Evolutionary conservation across 306 rosid genomes (phyloP), one percentile per base, ranked within the genome.

Genomic region (Quercus parvula): DNA sequence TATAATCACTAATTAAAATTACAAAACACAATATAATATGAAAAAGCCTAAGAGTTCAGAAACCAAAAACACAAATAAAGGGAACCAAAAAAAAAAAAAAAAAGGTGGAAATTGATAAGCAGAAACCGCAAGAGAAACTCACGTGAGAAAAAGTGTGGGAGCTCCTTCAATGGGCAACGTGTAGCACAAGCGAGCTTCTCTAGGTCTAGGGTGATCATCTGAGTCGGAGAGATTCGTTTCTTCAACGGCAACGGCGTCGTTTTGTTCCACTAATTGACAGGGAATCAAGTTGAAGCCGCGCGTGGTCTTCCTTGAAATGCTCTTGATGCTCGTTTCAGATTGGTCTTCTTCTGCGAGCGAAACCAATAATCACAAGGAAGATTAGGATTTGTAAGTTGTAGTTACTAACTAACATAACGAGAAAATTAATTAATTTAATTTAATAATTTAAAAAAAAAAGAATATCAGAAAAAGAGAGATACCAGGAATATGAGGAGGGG

Each of bases 271-370:
- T 70, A 85, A 68, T 51, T 66, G 84, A 78, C 81, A 86, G 17
- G 88, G 92, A 77, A 95, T 89, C 83, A 95, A 84, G 87, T 95
- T 90, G 86, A 95, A 95, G 79, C 98, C 99, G 24, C 82, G 78
- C 35, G 14, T 76, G 49, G 88, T 76, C 77, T 86, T 92, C 85
- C 99, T 85, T 12, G 98, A 91, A 84, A 92, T 87, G 61, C 85
- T 83, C 77, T 81, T 83, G 7, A 88, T 77, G 46, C 76, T 75
- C 51, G 30, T 81, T 73, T 88, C 84, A 56, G 91, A 79, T 78
- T 83, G 81, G 2, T 84, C 90, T 35, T 82, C 99, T 90, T 82
- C 15, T 41, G 24, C 31, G 4, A 8, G 15, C 18, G 5, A 49
- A 64, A 0, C 19, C n/a, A 54, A 41, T 44, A 38, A 28, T 59